These are phyloP conservation scores for Macrophomina phaseolina DNA, from an alignment of 2,329 filamentous ascomycete genomes.

Conservation along the genomic window DNA sequence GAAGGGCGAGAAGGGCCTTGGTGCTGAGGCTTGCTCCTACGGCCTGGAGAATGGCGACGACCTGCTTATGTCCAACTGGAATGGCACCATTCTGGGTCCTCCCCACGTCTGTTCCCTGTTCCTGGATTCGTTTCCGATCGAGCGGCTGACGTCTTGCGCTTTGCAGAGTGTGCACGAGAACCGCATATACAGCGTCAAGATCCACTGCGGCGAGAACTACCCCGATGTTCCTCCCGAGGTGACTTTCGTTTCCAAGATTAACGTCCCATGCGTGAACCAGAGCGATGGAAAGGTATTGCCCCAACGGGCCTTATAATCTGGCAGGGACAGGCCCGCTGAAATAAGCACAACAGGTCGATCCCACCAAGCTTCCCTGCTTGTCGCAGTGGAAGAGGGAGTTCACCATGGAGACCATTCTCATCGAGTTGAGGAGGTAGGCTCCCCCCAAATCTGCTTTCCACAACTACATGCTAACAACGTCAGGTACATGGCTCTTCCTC, in stretches of 20 bases:
- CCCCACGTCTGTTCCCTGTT: constrained; percentile 75
- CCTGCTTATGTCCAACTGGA: constrained; percentile 97
- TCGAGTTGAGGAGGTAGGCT: constrained; percentile 77
- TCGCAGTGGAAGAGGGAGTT: constrained; percentile 90
- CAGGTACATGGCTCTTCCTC: constrained; percentile 90
- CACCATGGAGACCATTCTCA: constrained; percentile 92
- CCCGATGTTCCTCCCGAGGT: constrained; percentile 88
- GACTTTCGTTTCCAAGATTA: constrained; percentile 92
- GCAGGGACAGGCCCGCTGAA: background rate
- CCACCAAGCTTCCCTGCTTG: constrained; percentile 81
- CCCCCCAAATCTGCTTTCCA: background rate
- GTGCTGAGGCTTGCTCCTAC: constrained; percentile 98
- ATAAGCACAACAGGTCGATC: constrained; percentile 69
- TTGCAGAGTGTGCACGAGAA: constrained; percentile 91
- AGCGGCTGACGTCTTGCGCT: background rate
- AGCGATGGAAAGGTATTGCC: constrained; percentile 72
- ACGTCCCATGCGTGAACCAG: constrained; percentile 90
- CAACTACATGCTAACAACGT: constrained; percentile 30
- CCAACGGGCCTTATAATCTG: constrained; percentile 2
- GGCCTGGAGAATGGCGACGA: constrained; percentile 94
- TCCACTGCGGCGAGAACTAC: constrained; percentile 90
- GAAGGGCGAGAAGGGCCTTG: constrained; percentile 97
- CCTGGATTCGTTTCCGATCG: constrained; percentile 26
- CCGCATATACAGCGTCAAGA: constrained; percentile 97
- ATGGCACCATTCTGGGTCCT: constrained; percentile 94